Evolutionary conservation across 2,329 filamentous ascomycete genomes (phyloP).

Genomic region (Aspergillus phoenicis): DNA sequence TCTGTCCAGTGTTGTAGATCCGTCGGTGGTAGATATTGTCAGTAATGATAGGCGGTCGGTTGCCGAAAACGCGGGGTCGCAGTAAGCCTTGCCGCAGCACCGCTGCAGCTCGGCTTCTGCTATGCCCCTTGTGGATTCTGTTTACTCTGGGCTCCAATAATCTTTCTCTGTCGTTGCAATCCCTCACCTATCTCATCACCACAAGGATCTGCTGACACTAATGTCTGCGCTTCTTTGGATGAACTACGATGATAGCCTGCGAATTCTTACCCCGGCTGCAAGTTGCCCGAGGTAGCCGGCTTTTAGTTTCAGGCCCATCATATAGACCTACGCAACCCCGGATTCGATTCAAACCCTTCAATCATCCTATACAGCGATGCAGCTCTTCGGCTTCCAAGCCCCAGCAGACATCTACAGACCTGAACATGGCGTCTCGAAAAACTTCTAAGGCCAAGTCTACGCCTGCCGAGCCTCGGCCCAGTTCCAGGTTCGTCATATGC

Average conservation of each 20-base stretch:
- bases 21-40: background rate
- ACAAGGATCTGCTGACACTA: background rate
- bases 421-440: conserved; percentile 28
- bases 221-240: background rate
- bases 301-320: conserved; percentile 7
- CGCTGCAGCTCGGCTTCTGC: background rate
- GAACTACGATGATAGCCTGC: conserved; percentile 18
- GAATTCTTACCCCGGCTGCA: conserved; percentile 2
- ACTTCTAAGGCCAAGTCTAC: conserved; percentile 36
- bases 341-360: background rate
- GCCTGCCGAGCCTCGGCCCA: conserved; percentile 60
- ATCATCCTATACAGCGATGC: conserved; percentile 9
- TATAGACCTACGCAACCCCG: background rate
- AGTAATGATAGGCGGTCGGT: background rate
- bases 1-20: background rate
- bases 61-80: conserved; percentile 1
- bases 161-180: background rate
- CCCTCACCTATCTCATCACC: background rate
- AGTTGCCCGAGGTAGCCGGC: conserved; percentile 14
- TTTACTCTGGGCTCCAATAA: background rate
- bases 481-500: conserved; percentile 56
- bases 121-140: background rate
- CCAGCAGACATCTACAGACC: conserved; percentile 5
- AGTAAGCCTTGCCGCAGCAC: background rate
- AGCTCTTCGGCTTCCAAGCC: conserved; percentile 19